A percentile compares a stretch with the other conserved stretches of the same genome.
phyloP scores from a whole-genome alignment of 2,329 filamentous ascomycete genomes.

The Thelonectria blattea region DNA sequence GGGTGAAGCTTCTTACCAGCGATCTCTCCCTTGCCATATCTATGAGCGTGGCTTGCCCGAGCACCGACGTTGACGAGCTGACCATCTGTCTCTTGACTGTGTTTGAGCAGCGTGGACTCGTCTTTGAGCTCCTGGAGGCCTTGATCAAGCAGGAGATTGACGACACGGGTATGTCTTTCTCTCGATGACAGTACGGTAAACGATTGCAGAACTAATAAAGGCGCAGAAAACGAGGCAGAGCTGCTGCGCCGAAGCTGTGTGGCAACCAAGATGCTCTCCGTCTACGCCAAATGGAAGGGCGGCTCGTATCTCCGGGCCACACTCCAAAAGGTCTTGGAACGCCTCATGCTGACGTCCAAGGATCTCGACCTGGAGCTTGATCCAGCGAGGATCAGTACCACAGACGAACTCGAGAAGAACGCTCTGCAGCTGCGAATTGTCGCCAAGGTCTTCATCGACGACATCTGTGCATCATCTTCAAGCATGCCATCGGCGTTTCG shows the following conservation, averaged over 20 bases:
- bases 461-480: slow-evolving; percentile 68
- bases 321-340: slow-evolving; percentile 69
- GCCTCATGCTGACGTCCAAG: slow-evolving; percentile 69
- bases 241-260: slow-evolving; percentile 72
- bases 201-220: slow-evolving; percentile 19
- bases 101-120: slow-evolving; percentile 70
- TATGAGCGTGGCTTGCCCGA: slow-evolving; percentile 70
- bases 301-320: slow-evolving; percentile 67
- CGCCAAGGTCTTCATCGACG: slow-evolving; percentile 73
- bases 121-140: slow-evolving; percentile 68
- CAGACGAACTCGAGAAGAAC: slow-evolving; percentile 70
- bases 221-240: slow-evolving; percentile 68
- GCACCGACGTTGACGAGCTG: slow-evolving; percentile 71
- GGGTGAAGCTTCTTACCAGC: slow-evolving; percentile 60
- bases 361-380: slow-evolving; percentile 73
- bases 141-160: slow-evolving; percentile 73
- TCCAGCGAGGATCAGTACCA: slow-evolving; percentile 63
- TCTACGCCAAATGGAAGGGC: slow-evolving; percentile 76
- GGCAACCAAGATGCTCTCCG: slow-evolving; percentile 74
- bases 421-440: slow-evolving; percentile 70
- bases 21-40: slow-evolving; percentile 68
- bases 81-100: slow-evolving; percentile 71
- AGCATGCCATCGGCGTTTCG: slow-evolving; percentile 69
- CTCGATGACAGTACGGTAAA: neutral
- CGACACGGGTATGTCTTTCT: slow-evolving; percentile 58